Conservation (phyloP, 2,329 filamentous ascomycete species). For the Neurospora sp. region DNA sequence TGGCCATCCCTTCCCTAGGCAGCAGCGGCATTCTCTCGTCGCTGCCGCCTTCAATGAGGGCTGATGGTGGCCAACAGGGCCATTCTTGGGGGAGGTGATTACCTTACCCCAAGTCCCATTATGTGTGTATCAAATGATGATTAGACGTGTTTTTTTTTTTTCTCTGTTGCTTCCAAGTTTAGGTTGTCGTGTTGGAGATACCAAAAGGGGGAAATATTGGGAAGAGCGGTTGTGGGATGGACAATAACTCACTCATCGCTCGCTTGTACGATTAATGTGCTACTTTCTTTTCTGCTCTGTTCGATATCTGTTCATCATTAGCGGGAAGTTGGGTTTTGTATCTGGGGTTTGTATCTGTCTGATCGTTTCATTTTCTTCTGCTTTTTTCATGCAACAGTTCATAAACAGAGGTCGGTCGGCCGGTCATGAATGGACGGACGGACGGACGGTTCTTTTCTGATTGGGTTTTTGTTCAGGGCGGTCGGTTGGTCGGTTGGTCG, state of each 20-base stretch:
- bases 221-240: not conserved
- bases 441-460: not conserved
- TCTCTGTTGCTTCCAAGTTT: not conserved
- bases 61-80: not conserved
- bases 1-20: constrained; percentile 20
- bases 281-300: not conserved
- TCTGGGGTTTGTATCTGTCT: not conserved
- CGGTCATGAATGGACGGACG: not conserved
- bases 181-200: not conserved
- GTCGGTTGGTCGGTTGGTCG: not conserved
- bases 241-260: not conserved
- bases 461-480: not conserved
- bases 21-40: constrained; percentile 15
- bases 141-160: not conserved
- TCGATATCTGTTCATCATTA: not conserved
- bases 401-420: not conserved
- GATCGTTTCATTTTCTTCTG: not conserved
- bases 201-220: not conserved
- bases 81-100: not conserved
- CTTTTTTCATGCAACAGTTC: not conserved
- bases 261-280: not conserved
- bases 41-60: constrained; percentile 15
- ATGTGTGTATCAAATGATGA: not conserved
- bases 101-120: not conserved
- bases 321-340: not conserved